Evolutionary conservation across 164 flowering plant species (phyloP).

Genomic region (Vitis rotundifolia): DNA sequence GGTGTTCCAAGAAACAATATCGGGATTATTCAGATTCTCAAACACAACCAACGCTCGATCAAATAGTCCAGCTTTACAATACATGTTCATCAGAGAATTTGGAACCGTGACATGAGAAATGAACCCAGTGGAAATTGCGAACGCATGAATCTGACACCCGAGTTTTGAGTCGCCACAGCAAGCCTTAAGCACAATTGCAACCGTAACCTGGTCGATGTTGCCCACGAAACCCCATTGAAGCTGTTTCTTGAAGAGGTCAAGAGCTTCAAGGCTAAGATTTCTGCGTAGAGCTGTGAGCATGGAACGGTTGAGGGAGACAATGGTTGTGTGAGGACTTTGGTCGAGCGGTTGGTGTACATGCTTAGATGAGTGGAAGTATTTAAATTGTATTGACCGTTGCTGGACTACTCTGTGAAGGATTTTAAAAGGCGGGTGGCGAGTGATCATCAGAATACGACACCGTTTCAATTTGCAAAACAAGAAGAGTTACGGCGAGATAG

Average conservation of each 20-base stretch:
- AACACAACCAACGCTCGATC: slow-evolving; percentile 53
- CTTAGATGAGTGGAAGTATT: slow-evolving; percentile 12
- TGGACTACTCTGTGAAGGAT: slow-evolving; percentile 5
- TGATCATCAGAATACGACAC: slow-evolving; percentile 20
- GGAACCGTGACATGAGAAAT: slow-evolving; percentile 48
- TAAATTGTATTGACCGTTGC: slow-evolving; percentile 9
- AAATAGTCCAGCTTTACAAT: slow-evolving; percentile 52
- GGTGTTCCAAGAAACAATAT: slow-evolving; percentile 84
- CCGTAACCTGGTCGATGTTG: slow-evolving; percentile 41
- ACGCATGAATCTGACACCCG: slow-evolving; percentile 69
- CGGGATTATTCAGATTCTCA: slow-evolving; percentile 41
- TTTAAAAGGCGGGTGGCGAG: slow-evolving; percentile 33
- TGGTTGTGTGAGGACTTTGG: slow-evolving; percentile 35
- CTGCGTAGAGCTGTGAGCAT: slow-evolving; percentile 38
- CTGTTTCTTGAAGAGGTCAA: slow-evolving; percentile 42
- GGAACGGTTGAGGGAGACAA: slow-evolving; percentile 20
- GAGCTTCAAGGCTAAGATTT: slow-evolving; percentile 37
- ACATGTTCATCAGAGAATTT: slow-evolving; percentile 85
- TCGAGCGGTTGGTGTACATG: slow-evolving; percentile 51
- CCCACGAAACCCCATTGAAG: slow-evolving; percentile 21
- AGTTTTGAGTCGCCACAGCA: slow-evolving; percentile 43
- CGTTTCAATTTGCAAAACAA: no score
- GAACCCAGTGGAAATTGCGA: slow-evolving; percentile 63
- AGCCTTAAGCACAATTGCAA: slow-evolving; percentile 68
- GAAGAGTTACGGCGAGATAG: no score